Percentiles rank a stretch among this genome's conserved stretches.
phyloP scores from a whole-genome alignment of 176 grass and related monocot genomes.

The Chrysopogon serrulatus region DNA sequence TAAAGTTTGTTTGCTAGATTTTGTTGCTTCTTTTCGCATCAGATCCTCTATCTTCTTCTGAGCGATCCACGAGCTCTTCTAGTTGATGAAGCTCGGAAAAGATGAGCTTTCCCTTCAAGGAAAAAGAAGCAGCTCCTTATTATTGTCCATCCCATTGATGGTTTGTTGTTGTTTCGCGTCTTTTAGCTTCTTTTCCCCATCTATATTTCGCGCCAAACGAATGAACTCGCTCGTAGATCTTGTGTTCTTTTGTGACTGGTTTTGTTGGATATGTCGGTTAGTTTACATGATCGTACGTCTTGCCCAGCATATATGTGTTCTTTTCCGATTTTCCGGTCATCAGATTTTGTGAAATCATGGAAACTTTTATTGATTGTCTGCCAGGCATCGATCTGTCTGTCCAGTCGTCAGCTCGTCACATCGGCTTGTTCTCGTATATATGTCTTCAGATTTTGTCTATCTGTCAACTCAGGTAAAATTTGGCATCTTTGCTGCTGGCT shows the following conservation, averaged over 20 bases:
- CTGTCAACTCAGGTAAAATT: slow-evolving; percentile 24
- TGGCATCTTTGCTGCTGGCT: not conserved
- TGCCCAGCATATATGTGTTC: not conserved
- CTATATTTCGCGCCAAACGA: too few species aligned
- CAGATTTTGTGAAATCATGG: too few species aligned
- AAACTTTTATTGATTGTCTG: not conserved
- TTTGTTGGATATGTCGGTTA: slow-evolving; percentile 17
- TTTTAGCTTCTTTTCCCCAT: not conserved
- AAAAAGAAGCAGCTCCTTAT: not conserved
- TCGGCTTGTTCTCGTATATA: not conserved
- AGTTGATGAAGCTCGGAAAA: not conserved
- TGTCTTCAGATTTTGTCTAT: not conserved
- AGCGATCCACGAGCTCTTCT: not conserved
- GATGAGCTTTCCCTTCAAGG: not conserved
- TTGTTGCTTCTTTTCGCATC: slow-evolving; percentile 6
- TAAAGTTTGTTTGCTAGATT: too few species aligned
- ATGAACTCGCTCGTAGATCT: not conserved
- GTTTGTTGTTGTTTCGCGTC: not conserved
- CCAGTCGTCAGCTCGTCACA: slow-evolving; percentile 18
- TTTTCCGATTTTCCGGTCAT: too few species aligned
- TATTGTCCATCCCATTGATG: not conserved
- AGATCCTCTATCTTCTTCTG: not conserved
- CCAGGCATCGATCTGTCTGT: not conserved
- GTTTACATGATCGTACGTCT: not conserved
- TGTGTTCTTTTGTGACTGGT: not conserved